phyloP scores from a whole-genome alignment of 371 early-diverging fungal genomes.

The Zopfochytrium polystomum region DNA sequence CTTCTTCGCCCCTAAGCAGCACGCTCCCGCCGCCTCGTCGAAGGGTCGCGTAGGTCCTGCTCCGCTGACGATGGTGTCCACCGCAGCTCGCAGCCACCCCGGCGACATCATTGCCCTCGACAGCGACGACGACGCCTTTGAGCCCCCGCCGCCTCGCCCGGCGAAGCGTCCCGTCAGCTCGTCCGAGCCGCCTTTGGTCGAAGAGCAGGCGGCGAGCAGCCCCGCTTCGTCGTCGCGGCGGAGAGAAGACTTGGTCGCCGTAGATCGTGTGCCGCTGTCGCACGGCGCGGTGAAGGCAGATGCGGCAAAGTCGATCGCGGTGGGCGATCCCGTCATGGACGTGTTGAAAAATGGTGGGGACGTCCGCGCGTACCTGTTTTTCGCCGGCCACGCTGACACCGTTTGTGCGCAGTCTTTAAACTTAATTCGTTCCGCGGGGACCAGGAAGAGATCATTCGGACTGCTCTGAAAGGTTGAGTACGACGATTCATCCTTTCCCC shows the following conservation, averaged over 20 bases:
- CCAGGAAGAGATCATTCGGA: conserved; percentile 37
- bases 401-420: conserved; percentile 25
- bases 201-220: background rate
- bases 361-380: too few species aligned
- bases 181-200: too few species aligned
- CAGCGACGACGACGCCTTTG: background rate
- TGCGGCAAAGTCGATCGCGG: too few species aligned
- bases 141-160: background rate
- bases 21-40: too few species aligned
- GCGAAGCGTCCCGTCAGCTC: too few species aligned
- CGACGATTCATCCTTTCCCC: background rate
- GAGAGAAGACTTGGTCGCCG: background rate
- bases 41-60: too few species aligned
- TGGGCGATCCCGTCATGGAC: too few species aligned
- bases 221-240: background rate
- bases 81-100: too few species aligned
- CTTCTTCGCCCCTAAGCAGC: too few species aligned
- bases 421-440: conserved; percentile 36
- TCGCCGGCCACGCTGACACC: background rate
- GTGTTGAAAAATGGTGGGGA: too few species aligned
- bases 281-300: background rate
- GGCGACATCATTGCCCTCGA: background rate
- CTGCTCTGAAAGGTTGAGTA: conserved; percentile 31
- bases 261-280: background rate
- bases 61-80: too few species aligned